These are phyloP conservation scores for Cladosporium sp. DNA, from an alignment of 2,329 filamentous ascomycete species.

Conservation along the genomic window DNA sequence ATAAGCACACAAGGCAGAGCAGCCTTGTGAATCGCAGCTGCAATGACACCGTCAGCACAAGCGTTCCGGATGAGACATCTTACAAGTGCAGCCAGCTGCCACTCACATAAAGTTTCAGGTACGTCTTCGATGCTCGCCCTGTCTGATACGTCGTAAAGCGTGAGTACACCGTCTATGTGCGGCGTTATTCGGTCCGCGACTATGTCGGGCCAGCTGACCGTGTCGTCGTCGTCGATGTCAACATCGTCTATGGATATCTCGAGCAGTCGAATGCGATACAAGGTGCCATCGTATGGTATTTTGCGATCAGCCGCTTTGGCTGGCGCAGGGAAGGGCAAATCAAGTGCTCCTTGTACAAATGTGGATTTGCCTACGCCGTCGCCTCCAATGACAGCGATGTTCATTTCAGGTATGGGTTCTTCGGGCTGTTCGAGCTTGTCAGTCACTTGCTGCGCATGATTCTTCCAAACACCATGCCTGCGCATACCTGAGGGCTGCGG, in stretches of 20 bases:
- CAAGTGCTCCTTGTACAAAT: conserved; percentile 55
- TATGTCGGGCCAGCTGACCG: conserved; percentile 54
- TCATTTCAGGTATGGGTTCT: conserved; percentile 49
- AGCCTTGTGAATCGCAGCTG: conserved; percentile 66
- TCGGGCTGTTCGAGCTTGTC: conserved; percentile 1
- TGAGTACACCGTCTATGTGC: conserved; percentile 74
- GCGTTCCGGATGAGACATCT: not conserved
- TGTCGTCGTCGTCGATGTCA: conserved; percentile 44
- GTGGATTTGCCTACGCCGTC: conserved; percentile 55
- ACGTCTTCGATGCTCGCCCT: conserved; percentile 70
- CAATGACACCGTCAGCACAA: not conserved
- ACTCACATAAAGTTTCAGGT: conserved; percentile 74
- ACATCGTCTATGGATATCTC: conserved; percentile 53
- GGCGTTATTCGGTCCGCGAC: conserved; percentile 66
- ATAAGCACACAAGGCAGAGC: conserved; percentile 75
- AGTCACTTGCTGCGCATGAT: not conserved
- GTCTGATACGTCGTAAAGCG: conserved; percentile 84
- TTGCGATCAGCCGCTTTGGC: conserved; percentile 46
- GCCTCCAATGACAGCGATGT: conserved; percentile 55
- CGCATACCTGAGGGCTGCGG: conserved; percentile 26
- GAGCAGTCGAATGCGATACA: conserved; percentile 55
- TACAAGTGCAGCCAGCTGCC: not conserved
- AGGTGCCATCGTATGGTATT: conserved; percentile 52
- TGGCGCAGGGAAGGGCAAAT: conserved; percentile 44
- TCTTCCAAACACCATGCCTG: not conserved